Evolutionary conservation across 108 stramenopile genomes (phyloP).

Genomic region (Nitzschia sp.): DNA sequence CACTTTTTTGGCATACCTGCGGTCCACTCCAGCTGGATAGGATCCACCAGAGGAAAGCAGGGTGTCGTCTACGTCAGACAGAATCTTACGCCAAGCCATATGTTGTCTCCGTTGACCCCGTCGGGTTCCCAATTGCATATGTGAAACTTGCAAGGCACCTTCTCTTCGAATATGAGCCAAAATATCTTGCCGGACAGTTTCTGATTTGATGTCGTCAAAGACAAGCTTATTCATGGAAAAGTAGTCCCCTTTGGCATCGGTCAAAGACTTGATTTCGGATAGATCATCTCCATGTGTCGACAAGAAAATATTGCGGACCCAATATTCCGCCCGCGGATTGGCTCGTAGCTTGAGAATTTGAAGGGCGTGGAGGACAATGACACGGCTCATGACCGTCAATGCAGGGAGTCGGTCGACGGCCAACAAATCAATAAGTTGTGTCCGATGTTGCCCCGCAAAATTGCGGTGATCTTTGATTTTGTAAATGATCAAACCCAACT

Average conservation of each 20-base stretch:
- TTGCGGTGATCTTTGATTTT: conserved; percentile 94
- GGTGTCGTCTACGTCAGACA: conserved; percentile 98
- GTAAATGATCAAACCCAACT: conserved; percentile 92
- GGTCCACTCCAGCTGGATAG: conserved; percentile 95
- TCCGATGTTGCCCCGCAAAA: conserved; percentile 81
- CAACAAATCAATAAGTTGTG: conserved; percentile 82
- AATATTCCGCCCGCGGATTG: conserved; percentile 83
- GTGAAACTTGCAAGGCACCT: conserved; percentile 88
- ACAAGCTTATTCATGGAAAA: conserved; percentile 94
- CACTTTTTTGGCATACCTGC: conserved; percentile 76
- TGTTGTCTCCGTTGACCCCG: conserved; percentile 46
- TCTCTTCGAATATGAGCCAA: conserved; percentile 89
- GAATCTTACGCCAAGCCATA: conserved; percentile 92
- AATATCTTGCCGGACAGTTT: conserved; percentile 86
- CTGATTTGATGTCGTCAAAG: conserved; percentile 90
- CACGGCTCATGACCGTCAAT: conserved; percentile 71
- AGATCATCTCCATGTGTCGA: conserved; percentile 91
- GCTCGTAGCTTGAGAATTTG: conserved; percentile 83
- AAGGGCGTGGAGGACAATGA: conserved; percentile 75
- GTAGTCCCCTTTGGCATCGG: conserved; percentile 90
- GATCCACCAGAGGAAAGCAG: conserved; percentile 89
- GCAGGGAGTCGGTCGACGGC: conserved; percentile 82
- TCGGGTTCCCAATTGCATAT: conserved; percentile 69
- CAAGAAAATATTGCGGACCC: conserved; percentile 91
- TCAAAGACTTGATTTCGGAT: conserved; percentile 91